These are phyloP conservation scores for Lyophyllum semitale DNA, from an alignment of 768 basidiomycete species.

Conservation along the genomic window DNA sequence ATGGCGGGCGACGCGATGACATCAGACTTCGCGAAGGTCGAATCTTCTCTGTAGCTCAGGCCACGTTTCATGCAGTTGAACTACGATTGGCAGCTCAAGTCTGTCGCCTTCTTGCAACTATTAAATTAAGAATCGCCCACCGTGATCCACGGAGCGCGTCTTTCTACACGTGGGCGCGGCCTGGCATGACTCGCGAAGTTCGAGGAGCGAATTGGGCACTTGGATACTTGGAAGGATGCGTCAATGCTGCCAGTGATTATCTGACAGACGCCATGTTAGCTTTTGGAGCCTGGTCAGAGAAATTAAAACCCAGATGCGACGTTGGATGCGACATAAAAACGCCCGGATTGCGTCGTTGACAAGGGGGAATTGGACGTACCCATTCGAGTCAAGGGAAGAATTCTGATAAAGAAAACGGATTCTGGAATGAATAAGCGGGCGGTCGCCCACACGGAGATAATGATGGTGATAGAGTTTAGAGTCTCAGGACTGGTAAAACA, in stretches of 20 bases:
- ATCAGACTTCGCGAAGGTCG: background rate
- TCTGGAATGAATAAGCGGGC: background rate
- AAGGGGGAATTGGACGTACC: background rate
- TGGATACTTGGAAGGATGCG: background rate
- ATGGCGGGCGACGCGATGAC: background rate
- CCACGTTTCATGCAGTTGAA: background rate
- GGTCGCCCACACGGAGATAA: conserved; percentile 2
- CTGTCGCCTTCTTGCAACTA: background rate
- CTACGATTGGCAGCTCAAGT: background rate
- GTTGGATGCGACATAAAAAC: no score
- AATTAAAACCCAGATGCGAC: no score
- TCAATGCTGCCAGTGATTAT: background rate
- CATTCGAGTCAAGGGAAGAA: background rate
- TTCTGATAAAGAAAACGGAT: conserved; percentile 5
- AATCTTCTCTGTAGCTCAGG: background rate
- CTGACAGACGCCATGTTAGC: background rate
- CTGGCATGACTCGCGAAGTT: background rate
- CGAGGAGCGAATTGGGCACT: background rate
- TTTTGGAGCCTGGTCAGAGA: background rate
- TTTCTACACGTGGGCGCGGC: background rate
- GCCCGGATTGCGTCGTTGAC: no score
- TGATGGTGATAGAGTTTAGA: background rate
- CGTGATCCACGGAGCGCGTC: conserved; percentile 5
- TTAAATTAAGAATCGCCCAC: background rate
- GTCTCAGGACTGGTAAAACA: background rate